Evolutionary conservation across 805 yeast species (phyloP).

Genomic region (Tetrapisispora namnaoensis): DNA sequence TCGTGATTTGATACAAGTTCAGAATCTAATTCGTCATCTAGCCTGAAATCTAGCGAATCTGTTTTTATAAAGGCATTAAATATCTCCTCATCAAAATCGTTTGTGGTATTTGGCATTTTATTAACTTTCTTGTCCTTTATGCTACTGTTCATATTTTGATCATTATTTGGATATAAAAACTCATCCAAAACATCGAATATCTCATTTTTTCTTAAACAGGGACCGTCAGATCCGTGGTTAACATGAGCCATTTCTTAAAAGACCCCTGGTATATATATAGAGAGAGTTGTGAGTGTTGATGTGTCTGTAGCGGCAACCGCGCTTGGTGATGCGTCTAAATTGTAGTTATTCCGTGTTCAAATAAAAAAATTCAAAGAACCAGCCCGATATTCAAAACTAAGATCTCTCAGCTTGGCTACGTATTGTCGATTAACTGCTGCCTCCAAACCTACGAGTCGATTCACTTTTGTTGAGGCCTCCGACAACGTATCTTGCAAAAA

Average conservation of each 20-base stretch:
- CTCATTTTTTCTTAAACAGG: slow-evolving; percentile 13
- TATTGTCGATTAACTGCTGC: too few species aligned
- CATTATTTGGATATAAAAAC: slow-evolving; percentile 12
- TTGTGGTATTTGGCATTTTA: slow-evolving; percentile 1
- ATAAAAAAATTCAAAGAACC: too few species aligned
- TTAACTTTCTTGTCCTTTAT: not conserved
- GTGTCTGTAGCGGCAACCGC: too few species aligned
- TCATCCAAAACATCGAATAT: slow-evolving; percentile 21
- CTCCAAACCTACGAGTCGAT: too few species aligned
- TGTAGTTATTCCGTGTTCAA: too few species aligned
- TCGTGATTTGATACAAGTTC: not conserved
- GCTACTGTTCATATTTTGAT: not conserved
- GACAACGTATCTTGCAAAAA: too few species aligned
- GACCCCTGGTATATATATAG: too few species aligned
- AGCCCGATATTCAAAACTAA: too few species aligned
- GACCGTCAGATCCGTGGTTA: not conserved
- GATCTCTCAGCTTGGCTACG: too few species aligned
- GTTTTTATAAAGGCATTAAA: slow-evolving; percentile 20
- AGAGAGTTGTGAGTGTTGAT: not conserved
- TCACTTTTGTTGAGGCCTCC: too few species aligned
- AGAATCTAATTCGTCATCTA: not conserved
- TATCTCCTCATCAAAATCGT: slow-evolving; percentile 15
- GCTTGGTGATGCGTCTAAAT: too few species aligned
- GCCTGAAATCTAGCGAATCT: slow-evolving; percentile 10
- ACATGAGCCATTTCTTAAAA: not conserved